A percentile compares a stretch with the other conserved stretches of the same genome.
Evolutionary conservation across 2,329 filamentous ascomycete genomes (phyloP).

Genomic region (Xylogone sp.): DNA sequence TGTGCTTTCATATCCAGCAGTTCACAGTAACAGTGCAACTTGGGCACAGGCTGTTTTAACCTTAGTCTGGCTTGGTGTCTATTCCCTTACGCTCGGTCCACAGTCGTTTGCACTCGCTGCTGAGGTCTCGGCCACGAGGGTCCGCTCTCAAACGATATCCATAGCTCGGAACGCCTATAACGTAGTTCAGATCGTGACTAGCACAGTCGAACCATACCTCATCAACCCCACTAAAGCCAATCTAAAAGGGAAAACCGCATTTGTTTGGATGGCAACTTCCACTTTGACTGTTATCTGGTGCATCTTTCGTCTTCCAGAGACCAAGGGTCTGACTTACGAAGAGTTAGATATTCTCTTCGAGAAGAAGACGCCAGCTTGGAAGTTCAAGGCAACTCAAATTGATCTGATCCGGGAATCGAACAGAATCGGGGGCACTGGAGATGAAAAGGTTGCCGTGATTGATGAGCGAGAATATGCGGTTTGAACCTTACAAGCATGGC

Average conservation of each 20-base stretch:
- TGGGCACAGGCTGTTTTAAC: conserved; percentile 57
- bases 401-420: background rate
- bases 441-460: background rate
- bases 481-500: no score
- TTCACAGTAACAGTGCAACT: background rate
- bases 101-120: conserved; percentile 63
- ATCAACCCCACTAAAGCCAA: conserved; percentile 2
- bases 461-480: background rate
- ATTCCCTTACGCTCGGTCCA: conserved; percentile 80
- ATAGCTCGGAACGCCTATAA: conserved; percentile 66
- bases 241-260: conserved; percentile 6
- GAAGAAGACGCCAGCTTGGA: conserved; percentile 2
- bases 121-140: conserved; percentile 72
- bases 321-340: conserved; percentile 11
- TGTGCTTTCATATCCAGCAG: conserved; percentile 1
- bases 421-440: background rate
- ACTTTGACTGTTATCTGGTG: conserved; percentile 4
- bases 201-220: conserved; percentile 64
- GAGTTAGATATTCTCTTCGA: conserved; percentile 11
- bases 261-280: conserved; percentile 1
- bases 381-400: conserved; percentile 10
- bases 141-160: conserved; percentile 86
- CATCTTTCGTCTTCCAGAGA: conserved; percentile 29
- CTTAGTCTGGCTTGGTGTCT: conserved; percentile 74
- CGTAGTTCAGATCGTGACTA: conserved; percentile 75